Percentiles rank a stretch among this genome's conserved stretches.
Evolutionary conservation across 192 early-diverging fungal species (phyloP).

Genomic region (Chytriomyces sp.): DNA sequence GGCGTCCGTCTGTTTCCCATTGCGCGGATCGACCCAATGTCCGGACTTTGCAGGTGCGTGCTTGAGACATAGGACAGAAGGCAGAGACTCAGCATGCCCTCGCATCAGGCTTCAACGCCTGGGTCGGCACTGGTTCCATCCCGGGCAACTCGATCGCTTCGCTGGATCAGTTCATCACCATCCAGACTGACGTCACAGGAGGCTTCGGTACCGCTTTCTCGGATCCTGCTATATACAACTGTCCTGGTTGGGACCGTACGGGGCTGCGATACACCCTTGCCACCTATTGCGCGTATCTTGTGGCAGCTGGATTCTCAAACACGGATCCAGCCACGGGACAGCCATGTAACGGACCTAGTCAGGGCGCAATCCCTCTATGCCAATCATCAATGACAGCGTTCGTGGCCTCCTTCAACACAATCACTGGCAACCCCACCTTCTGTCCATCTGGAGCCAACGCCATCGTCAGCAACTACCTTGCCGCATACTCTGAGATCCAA

Average conservation of each 20-base stretch:
- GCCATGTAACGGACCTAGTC: slow-evolving; percentile 18
- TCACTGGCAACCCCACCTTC: slow-evolving; percentile 6
- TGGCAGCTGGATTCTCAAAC: not conserved
- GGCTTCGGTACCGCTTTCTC: not conserved
- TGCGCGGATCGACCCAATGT: slow-evolving; percentile 8
- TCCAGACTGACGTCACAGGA: not conserved
- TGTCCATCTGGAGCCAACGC: slow-evolving; percentile 21
- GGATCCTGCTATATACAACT: not conserved
- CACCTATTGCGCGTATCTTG: slow-evolving; percentile 3
- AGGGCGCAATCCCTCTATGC: slow-evolving; percentile 15
- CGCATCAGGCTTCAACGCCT: not conserved
- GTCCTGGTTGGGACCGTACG: slow-evolving; percentile 21
- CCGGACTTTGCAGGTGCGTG: slow-evolving; percentile 24
- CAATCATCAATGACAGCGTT: not conserved
- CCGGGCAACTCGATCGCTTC: not conserved
- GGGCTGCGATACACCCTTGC: slow-evolving; percentile 14
- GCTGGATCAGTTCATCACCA: not conserved
- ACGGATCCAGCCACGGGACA: slow-evolving; percentile 6
- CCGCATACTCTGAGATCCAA: not conserved
- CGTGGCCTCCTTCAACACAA: not conserved
- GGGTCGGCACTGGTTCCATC: not conserved
- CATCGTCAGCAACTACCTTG: not conserved
- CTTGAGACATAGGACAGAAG: not conserved
- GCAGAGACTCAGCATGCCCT: not conserved
- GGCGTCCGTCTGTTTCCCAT: slow-evolving; percentile 10